Evolutionary conservation across 371 early-diverging fungal species (phyloP).

Genomic region (Mucor irregularis): DNA sequence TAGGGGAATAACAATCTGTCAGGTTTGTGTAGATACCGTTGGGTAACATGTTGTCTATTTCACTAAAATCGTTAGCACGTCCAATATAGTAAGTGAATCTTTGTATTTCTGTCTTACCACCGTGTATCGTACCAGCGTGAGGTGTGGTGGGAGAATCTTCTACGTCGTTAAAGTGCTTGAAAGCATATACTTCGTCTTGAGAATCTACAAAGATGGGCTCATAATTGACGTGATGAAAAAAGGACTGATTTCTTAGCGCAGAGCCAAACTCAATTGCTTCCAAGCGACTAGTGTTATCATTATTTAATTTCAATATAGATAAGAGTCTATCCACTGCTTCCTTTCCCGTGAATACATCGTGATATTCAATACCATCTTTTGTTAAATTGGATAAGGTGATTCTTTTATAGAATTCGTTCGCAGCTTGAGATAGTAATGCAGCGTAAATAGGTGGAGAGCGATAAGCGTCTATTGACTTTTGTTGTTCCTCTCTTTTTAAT

Average conservation of each 20-base stretch:
- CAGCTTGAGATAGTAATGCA: slow-evolving; percentile 78
- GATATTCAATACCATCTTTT: slow-evolving; percentile 79
- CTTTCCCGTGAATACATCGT: slow-evolving; percentile 75
- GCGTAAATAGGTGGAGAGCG: slow-evolving; percentile 6
- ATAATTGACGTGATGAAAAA: slow-evolving; percentile 75
- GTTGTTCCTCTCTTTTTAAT: slow-evolving; percentile 34
- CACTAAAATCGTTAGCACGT: too few species aligned
- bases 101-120: neutral
- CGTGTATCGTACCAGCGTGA: neutral
- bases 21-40: slow-evolving; percentile 66
- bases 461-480: slow-evolving; percentile 40
- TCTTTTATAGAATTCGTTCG: slow-evolving; percentile 63
- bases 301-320: slow-evolving; percentile 10
- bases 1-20: slow-evolving; percentile 70
- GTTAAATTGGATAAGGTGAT: slow-evolving; percentile 43
- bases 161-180: slow-evolving; percentile 38
- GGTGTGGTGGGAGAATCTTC: neutral
- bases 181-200: slow-evolving; percentile 60
- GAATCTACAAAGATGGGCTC: slow-evolving; percentile 63
- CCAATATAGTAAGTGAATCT: neutral
- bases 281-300: slow-evolving; percentile 62
- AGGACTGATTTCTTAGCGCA: slow-evolving; percentile 65
- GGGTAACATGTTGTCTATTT: too few species aligned
- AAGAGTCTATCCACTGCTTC: slow-evolving; percentile 63
- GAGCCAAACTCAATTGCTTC: slow-evolving; percentile 68